A percentile compares a stretch with the other conserved stretches of the same genome.
Evolutionary conservation across 805 yeast species (phyloP).

Genomic region (Candida lessepsii): DNA sequence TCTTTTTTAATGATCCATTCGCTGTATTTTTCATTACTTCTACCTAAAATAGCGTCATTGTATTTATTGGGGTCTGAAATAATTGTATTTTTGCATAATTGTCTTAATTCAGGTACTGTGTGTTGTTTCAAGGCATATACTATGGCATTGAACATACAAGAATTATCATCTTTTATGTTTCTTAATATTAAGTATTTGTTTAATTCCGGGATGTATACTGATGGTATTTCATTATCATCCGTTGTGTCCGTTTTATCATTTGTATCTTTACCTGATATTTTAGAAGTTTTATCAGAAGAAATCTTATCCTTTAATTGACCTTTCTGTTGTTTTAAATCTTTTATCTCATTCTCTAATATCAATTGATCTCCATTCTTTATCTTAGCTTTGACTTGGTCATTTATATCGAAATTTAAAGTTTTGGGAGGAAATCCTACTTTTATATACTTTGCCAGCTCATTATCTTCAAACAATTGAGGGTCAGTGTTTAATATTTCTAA

Average conservation of each 20-base stretch:
- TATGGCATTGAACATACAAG: conserved; percentile 71
- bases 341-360: conserved; percentile 27
- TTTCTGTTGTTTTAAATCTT: conserved; percentile 4
- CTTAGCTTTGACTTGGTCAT: conserved; percentile 27
- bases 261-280: too few relatives aligned
- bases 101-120: conserved; percentile 49
- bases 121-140: conserved; percentile 48
- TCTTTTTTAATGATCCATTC: conserved; percentile 59
- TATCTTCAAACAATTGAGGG: conserved; percentile 2
- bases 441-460: conserved; percentile 21
- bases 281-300: too few relatives aligned
- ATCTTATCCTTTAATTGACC: too few relatives aligned
- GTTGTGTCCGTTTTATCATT: conserved; percentile 9
- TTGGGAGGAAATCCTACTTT: conserved; percentile 66
- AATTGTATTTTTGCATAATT: conserved; percentile 50
- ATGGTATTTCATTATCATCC: conserved; percentile 24
- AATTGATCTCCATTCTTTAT: conserved; percentile 61
- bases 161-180: conserved; percentile 72
- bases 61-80: conserved; percentile 39
- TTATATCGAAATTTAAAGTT: conserved; percentile 30
- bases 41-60: conserved; percentile 58
- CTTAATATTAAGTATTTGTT: conserved; percentile 46
- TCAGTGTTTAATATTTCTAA: conserved; percentile 16
- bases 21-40: conserved; percentile 46
- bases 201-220: conserved; percentile 19